Evolutionary conservation across 768 basidiomycete species (phyloP).

Genomic region (Plicaturopsis crispa): DNA sequence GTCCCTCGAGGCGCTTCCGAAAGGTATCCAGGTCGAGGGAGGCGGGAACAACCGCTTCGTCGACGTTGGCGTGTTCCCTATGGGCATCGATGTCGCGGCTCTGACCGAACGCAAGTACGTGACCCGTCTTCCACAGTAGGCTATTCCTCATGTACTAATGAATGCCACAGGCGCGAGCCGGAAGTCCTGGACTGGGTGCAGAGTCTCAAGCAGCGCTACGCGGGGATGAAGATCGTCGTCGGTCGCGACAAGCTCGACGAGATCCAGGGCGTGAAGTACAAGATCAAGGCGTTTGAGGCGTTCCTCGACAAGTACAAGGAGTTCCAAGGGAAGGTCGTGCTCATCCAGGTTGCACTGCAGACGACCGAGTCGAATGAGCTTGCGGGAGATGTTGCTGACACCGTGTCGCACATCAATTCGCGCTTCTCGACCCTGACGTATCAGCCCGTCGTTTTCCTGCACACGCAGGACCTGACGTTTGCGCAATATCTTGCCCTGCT

Average conservation of each 20-base stretch:
- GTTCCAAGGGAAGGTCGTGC: slow-evolving; percentile 71
- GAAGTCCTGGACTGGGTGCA: slow-evolving; percentile 83
- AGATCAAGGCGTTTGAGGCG: slow-evolving; percentile 74
- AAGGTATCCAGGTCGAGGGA: slow-evolving; percentile 59
- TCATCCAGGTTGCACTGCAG: slow-evolving; percentile 83
- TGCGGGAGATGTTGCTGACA: slow-evolving; percentile 65
- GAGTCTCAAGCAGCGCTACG: slow-evolving; percentile 72
- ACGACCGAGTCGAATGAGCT: slow-evolving; percentile 73
- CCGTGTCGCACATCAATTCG: slow-evolving; percentile 73
- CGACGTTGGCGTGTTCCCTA: slow-evolving; percentile 83
- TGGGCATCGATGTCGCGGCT: slow-evolving; percentile 77
- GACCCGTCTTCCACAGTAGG: not conserved
- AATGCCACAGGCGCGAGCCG: slow-evolving; percentile 44
- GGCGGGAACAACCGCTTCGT: slow-evolving; percentile 53
- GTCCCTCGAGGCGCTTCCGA: slow-evolving; percentile 73
- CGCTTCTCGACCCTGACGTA: slow-evolving; percentile 81
- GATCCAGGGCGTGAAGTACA: slow-evolving; percentile 79
- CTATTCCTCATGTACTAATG: slow-evolving; percentile 6
- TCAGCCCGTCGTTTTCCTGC: slow-evolving; percentile 81
- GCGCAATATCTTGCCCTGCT: slow-evolving; percentile 79
- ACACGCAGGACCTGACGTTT: slow-evolving; percentile 80
- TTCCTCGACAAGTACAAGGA: slow-evolving; percentile 78
- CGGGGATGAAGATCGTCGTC: slow-evolving; percentile 81
- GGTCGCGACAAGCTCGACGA: slow-evolving; percentile 87
- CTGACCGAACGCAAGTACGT: slow-evolving; percentile 60